These are phyloP conservation scores for Zygosaccharomyces gambellarensis DNA, from an alignment of 805 yeast species.

Conservation along the genomic window DNA sequence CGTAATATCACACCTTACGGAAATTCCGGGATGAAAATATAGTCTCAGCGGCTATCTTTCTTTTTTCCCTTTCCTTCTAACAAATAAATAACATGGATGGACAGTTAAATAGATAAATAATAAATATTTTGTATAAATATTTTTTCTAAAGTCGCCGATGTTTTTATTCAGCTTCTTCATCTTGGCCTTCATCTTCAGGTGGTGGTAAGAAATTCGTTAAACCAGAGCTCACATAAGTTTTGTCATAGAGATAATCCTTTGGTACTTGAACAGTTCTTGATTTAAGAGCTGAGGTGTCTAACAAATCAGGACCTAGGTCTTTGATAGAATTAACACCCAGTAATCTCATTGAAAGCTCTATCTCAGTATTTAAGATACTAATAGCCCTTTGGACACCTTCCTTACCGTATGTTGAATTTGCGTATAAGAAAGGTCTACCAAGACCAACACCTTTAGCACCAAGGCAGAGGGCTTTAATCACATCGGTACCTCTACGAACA, in stretches of 20 bases:
- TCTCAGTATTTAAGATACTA: slow-evolving; percentile 61
- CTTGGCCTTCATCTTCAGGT: slow-evolving; percentile 5
- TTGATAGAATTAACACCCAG: slow-evolving; percentile 62
- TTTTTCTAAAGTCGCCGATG: no score
- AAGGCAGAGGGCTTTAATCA: slow-evolving; percentile 59
- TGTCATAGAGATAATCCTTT: slow-evolving; percentile 49
- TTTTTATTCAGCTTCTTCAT: not conserved
- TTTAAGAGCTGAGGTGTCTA: slow-evolving; percentile 51
- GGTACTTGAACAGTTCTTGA: slow-evolving; percentile 44
- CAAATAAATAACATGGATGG: slow-evolving; percentile 1
- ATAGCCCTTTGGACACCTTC: slow-evolving; percentile 58
- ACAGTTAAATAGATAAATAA: not conserved
- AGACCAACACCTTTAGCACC: slow-evolving; percentile 71
- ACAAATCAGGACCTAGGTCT: slow-evolving; percentile 53
- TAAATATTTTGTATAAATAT: no score
- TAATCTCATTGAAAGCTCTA: slow-evolving; percentile 73
- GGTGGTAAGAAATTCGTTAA: slow-evolving; percentile 45
- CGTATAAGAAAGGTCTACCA: slow-evolving; percentile 63
- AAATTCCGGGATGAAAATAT: not conserved
- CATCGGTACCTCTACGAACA: slow-evolving; percentile 62
- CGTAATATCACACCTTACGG: not conserved
- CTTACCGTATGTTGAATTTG: slow-evolving; percentile 60
- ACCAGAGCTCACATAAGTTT: slow-evolving; percentile 53
- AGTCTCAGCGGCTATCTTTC: not conserved
- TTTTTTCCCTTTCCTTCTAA: no score